Conservation (phyloP, 2,329 filamentous ascomycete genomes). For the Endoconidiophora polonica region DNA sequence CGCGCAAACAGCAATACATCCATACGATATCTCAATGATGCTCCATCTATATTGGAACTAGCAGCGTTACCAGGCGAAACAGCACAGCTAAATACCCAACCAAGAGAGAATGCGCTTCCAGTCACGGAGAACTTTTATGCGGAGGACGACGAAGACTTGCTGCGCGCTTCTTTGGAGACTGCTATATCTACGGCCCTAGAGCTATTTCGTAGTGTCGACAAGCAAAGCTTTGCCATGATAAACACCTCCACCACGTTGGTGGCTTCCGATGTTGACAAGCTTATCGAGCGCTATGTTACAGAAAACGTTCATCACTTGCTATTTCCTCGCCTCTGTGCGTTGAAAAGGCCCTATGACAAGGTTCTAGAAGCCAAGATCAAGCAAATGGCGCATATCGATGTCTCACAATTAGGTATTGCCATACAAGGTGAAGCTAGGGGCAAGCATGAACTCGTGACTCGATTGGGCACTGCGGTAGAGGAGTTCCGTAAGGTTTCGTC, state of each 20-base stretch:
- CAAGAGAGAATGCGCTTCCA: conserved; percentile 23
- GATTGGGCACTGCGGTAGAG: conserved; percentile 64
- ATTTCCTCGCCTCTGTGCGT: conserved; percentile 64
- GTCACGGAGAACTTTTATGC: conserved; percentile 52
- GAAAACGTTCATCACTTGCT: conserved; percentile 85
- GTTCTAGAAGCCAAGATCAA: conserved; percentile 80
- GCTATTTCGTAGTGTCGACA: conserved; percentile 87
- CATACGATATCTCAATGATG: not conserved
- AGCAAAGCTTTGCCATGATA: conserved; percentile 79
- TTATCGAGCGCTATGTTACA: conserved; percentile 88
- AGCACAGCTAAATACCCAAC: not conserved
- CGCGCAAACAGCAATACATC: conserved; percentile 26
- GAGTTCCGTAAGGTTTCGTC: conserved; percentile 74
- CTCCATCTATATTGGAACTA: not conserved
- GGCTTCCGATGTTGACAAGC: conserved; percentile 73
- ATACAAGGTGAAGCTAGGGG: conserved; percentile 63
- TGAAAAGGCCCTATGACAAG: conserved; percentile 66
- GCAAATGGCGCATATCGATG: conserved; percentile 85
- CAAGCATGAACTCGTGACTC: conserved; percentile 65
- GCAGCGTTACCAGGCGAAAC: conserved; percentile 13
- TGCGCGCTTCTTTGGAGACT: conserved; percentile 77
- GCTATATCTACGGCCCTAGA: conserved; percentile 89
- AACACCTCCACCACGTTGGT: conserved; percentile 89
- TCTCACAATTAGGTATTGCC: conserved; percentile 80
- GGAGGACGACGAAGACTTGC: conserved; percentile 80